Percentiles rank a stretch among this genome's conserved stretches.
Conservation (phyloP, 2,329 filamentous ascomycete species). For the Shiraia bambusicola region DNA sequence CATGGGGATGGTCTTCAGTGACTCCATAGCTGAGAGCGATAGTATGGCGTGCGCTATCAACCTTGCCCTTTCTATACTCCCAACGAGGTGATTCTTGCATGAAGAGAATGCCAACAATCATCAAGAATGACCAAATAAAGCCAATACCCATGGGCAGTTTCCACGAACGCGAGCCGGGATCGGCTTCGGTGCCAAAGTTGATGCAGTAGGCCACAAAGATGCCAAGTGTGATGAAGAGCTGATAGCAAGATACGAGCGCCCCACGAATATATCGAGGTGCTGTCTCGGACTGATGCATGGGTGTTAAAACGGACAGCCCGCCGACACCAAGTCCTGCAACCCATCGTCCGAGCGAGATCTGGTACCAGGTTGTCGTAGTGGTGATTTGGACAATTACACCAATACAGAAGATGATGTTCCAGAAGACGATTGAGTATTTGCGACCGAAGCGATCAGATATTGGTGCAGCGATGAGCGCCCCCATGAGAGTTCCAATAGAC, state of each 20-base stretch:
- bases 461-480: constrained; percentile 60
- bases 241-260: constrained; percentile 63
- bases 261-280: constrained; percentile 66
- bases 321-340: constrained; percentile 69
- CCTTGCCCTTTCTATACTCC: constrained; percentile 59
- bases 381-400: constrained; percentile 68
- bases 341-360: constrained; percentile 64
- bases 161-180: constrained; percentile 57
- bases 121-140: constrained; percentile 58
- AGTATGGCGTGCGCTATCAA: constrained; percentile 53
- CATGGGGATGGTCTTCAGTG: constrained; percentile 55
- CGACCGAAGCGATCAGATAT: constrained; percentile 64
- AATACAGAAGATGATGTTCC: constrained; percentile 63
- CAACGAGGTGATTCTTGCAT: constrained; percentile 60
- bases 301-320: constrained; percentile 59
- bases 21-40: constrained; percentile 59
- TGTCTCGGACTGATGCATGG: constrained; percentile 67
- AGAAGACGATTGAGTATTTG: constrained; percentile 61
- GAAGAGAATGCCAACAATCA: constrained; percentile 56
- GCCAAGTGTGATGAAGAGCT: constrained; percentile 69
- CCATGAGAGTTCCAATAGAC: constrained; percentile 74
- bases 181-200: constrained; percentile 62
- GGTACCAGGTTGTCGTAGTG: constrained; percentile 59
- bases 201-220: constrained; percentile 57
- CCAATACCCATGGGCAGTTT: constrained; percentile 63